Conservation (phyloP, 768 basidiomycete species). For the Trametes coccinea region DNA sequence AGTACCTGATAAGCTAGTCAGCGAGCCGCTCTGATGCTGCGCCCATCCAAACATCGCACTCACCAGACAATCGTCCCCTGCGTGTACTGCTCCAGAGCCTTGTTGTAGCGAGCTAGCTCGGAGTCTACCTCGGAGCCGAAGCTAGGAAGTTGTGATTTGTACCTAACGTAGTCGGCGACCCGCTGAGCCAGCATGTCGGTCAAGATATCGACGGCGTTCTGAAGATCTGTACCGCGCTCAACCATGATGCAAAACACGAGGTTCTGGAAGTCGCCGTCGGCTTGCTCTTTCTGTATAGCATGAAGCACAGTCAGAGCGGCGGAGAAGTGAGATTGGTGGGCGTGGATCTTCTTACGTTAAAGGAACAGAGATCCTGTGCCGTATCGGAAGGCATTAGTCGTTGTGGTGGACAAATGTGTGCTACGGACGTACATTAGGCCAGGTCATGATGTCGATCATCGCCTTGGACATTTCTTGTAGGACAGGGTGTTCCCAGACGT, state of each 20-base stretch:
- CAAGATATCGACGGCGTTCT: slow-evolving; percentile 37
- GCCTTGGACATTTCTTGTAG: slow-evolving; percentile 41
- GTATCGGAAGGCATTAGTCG: slow-evolving; percentile 32
- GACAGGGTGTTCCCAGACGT: slow-evolving; percentile 37
- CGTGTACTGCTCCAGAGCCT: slow-evolving; percentile 39
- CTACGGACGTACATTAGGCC: slow-evolving; percentile 38
- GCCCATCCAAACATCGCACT: not conserved
- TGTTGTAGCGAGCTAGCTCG: slow-evolving; percentile 36
- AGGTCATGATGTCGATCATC: slow-evolving; percentile 43
- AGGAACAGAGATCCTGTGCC: slow-evolving; percentile 28
- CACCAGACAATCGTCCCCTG: slow-evolving; percentile 41
- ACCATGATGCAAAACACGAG: slow-evolving; percentile 43
- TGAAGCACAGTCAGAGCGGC: not conserved
- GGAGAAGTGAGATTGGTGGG: slow-evolving; percentile 9
- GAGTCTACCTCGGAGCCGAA: slow-evolving; percentile 37
- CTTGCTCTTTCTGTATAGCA: slow-evolving; percentile 37
- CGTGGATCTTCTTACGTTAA: slow-evolving; percentile 10
- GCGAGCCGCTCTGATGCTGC: too few relatives aligned
- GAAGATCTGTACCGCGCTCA: slow-evolving; percentile 35
- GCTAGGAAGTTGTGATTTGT: slow-evolving; percentile 38
- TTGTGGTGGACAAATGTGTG: slow-evolving; percentile 11
- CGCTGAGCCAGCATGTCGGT: slow-evolving; percentile 40
- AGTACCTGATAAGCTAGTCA: slow-evolving; percentile 26
- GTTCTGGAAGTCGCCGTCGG: slow-evolving; percentile 43
- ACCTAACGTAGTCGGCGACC: slow-evolving; percentile 34